Base-by-base conservation (phyloP, 495 filamentous ascomycete species). In the Hyaloscypha variabilis region DNA sequence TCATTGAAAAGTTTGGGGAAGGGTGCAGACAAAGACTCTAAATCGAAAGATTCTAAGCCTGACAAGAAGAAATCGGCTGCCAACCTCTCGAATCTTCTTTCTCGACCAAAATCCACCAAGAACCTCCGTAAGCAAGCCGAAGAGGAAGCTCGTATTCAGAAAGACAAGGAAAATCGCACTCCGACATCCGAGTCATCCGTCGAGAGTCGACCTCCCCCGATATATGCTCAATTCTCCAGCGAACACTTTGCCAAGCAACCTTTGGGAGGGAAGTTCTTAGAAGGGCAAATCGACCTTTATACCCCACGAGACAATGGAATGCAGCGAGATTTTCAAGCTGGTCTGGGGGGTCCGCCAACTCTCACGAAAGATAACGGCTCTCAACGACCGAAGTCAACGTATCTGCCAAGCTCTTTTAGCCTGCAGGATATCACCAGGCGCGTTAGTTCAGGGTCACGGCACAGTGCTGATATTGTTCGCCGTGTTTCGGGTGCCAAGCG, bases 51-150 rank as follows among this genome's bases (percentile, higher is more conserved):
- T 79, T 57, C 76, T 75, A 54, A 86, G 63, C 87, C 89, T 8
- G 94, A 93, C 76, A 96, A 94, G 81, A 84, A 87, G 21, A 96
- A 96, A 71, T 96, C 93, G 0, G 82, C 90, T 5, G 93, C 90
- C 54, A 94, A 90, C 71, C 79, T 96, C 5, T 83, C 87, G 0
- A 88, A 81, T 4, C 83, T 91, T 11, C 81, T 89, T 56, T 82
- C 77, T 23, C 82, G 86, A 49, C 83, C 85, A 23, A 89, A 87
- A 66, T 82, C 85, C 11, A 79, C 81, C 14, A 90, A 88, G 73
- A 83, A 81, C 60, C 64, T 82, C 29, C 75, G 79, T 34, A 77
- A 79, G 71, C 68, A 73, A 57, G 74, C 71, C 34, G 75, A 77
- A 39, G 75, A 81, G 13, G 76, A 79, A 14, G 68, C 66, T 36